Base-by-base conservation (phyloP, 2,329 filamentous ascomycete species). In the Rhynchosporium secalis region DNA sequence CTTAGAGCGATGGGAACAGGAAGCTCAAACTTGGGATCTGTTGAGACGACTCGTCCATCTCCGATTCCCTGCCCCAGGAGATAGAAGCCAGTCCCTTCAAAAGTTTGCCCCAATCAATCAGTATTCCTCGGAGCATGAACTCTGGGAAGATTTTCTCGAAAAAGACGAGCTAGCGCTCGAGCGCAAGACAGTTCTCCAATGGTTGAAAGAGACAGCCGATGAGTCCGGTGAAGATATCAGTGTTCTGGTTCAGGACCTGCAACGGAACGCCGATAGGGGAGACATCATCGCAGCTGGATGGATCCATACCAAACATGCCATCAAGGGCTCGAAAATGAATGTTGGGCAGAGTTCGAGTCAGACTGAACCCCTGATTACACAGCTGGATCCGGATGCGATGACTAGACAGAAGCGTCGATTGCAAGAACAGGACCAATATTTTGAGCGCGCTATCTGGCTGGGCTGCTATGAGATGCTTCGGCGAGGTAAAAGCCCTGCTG, bases 391-490 rank as follows among this genome's bases (percentile, higher is more conserved):
- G 0, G 95, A 99, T 78, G 91, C 92, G 5, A 81, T 87, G n/a
- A 87, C 86, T 43, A 85, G 95, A 64, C 93, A 98, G 75, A 83
- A 82, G 55, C 85, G 90, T 59, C 86, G 83, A 56, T 79, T 98
- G 46, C 89, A 96, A 72, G 84, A 87, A 29, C 86, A 93, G 70
- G 95, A 99, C 72, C 87, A 92, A 67, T 93, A 88, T 71, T 95
- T 94, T 66, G 95, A 99, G 77, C 86, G 89, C 58, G 90, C 92
- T 2, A 90, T 96, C 52, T 98, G 95, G 93, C 83, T 93, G 64
- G 89, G 91, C n/a, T 95, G 91, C 76, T 98, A 92, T 79, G 92
- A 96, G 75, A 90, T 96, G 80, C 80, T 99, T 58, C 87, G 94
- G 55, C 86, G 92, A 51, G 95, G 95, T n/a, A 87, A 86, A 68